Percentiles rank a stretch among this genome's conserved stretches.
Evolutionary conservation across 2,329 filamentous ascomycete genomes (phyloP).

Genomic region (Exophiala dermatitidis): DNA sequence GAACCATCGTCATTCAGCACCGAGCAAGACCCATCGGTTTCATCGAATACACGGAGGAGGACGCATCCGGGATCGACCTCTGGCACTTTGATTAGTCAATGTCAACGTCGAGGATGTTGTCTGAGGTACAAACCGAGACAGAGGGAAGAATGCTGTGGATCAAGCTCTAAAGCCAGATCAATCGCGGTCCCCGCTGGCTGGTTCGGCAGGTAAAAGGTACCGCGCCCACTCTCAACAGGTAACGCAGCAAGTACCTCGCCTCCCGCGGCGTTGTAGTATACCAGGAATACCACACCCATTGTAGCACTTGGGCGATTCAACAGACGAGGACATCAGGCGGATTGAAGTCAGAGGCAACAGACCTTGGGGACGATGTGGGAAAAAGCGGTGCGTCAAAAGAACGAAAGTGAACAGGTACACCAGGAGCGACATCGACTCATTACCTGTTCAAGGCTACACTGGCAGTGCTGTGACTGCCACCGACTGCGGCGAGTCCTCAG

Average conservation of each 20-base stretch:
- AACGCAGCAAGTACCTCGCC: neutral
- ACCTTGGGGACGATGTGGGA: no score
- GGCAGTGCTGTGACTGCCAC: no score
- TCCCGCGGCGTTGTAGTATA: slow-evolving; percentile 2
- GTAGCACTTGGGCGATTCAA: neutral
- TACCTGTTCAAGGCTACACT: no score
- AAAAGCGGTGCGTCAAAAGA: no score
- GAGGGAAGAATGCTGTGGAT: slow-evolving; percentile 9
- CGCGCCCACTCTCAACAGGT: neutral
- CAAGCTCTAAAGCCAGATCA: neutral
- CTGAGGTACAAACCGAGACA: slow-evolving; percentile 10
- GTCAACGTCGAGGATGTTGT: neutral
- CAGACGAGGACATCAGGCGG: neutral
- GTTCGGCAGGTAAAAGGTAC: slow-evolving; percentile 5
- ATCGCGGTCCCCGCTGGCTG: neutral
- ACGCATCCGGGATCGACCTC: slow-evolving; percentile 8
- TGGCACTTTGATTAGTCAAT: slow-evolving; percentile 3
- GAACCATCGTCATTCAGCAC: slow-evolving; percentile 2
- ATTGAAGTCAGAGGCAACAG: neutral
- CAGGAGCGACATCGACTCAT: no score
- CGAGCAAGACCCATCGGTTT: neutral
- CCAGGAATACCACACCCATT: slow-evolving; percentile 6
- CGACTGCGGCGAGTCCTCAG: no score
- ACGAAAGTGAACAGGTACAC: no score
- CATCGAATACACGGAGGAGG: slow-evolving; percentile 10